Evolutionary conservation across 306 rosid species (phyloP).

Genomic region (Inga leiocalycina): DNA sequence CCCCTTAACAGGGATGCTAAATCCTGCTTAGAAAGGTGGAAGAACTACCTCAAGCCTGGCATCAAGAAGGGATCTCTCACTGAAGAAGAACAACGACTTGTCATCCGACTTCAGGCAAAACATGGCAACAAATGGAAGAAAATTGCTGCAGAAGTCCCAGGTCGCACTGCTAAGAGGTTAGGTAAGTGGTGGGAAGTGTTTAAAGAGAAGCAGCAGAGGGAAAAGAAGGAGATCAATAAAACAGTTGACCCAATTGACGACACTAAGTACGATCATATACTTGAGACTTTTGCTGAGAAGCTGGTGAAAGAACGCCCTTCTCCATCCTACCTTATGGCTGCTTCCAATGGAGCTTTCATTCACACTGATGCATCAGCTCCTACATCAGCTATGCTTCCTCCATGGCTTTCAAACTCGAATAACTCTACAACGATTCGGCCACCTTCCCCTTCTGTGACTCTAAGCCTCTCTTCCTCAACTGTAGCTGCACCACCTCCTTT

Average conservation of each 20-base stretch:
- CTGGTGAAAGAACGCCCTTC: slow-evolving; percentile 57
- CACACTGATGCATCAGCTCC: slow-evolving; percentile 61
- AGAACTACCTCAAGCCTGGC: slow-evolving; percentile 85
- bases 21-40: slow-evolving; percentile 91
- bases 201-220: slow-evolving; percentile 82
- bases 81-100: slow-evolving; percentile 80
- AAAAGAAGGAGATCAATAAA: slow-evolving; percentile 60
- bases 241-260: slow-evolving; percentile 57
- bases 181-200: slow-evolving; percentile 98
- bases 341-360: slow-evolving; percentile 71
- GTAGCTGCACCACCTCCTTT: slow-evolving; percentile 71
- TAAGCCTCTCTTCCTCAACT: slow-evolving; percentile 77
- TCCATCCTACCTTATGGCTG: slow-evolving; percentile 69
- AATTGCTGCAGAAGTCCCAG: slow-evolving; percentile 81
- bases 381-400: slow-evolving; percentile 66
- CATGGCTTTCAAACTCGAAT: slow-evolving; percentile 85
- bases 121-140: slow-evolving; percentile 93
- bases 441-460: slow-evolving; percentile 83
- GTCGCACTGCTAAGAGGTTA: slow-evolving; percentile 82
- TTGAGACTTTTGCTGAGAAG: slow-evolving; percentile 76
- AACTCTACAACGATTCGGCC: slow-evolving; percentile 56
- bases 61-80: slow-evolving; percentile 85
- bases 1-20: slow-evolving; percentile 76
- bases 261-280: slow-evolving; percentile 73
- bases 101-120: slow-evolving; percentile 72